Evolutionary conservation across 352 stramenopile genomes (phyloP).

Genomic region (Pythium myriotylum): DNA sequence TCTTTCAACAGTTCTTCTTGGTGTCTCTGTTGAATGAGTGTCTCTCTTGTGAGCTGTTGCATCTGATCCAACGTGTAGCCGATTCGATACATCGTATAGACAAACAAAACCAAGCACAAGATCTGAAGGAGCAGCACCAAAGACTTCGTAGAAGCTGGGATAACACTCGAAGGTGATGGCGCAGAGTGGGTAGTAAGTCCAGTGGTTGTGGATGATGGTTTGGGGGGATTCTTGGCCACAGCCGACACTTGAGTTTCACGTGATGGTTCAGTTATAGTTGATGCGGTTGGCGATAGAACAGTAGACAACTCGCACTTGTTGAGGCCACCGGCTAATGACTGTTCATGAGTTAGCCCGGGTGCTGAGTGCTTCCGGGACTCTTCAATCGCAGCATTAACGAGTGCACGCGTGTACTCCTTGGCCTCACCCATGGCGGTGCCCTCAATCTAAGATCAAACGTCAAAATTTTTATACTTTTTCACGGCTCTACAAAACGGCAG

Average conservation of each 20-base stretch:
- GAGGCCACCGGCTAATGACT: too few relatives aligned
- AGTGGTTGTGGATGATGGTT: too few relatives aligned
- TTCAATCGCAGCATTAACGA: conserved; percentile 50
- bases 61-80: conserved; percentile 61
- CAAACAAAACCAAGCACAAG: conserved; percentile 57
- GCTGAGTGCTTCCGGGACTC: conserved; percentile 11
- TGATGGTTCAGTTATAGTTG: too few relatives aligned
- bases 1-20: conserved; percentile 71
- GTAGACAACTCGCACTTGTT: too few relatives aligned
- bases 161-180: not conserved
- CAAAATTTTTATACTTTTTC: too few relatives aligned
- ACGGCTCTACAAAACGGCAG: too few relatives aligned
- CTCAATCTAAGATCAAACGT: conserved; percentile 57
- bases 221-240: too few relatives aligned
- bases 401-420: conserved; percentile 56
- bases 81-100: conserved; percentile 74
- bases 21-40: conserved; percentile 56
- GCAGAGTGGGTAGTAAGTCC: too few relatives aligned
- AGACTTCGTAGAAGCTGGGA: conserved; percentile 32
- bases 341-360: too few relatives aligned
- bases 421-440: conserved; percentile 72
- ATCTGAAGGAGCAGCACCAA: too few relatives aligned
- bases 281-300: too few relatives aligned
- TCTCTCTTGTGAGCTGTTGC: conserved; percentile 54
- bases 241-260: too few relatives aligned